Percentiles rank a stretch among this genome's conserved stretches.
These are phyloP conservation scores for Plasmopara halstedii DNA, from an alignment of 352 stramenopile genomes.

Conservation along the genomic window DNA sequence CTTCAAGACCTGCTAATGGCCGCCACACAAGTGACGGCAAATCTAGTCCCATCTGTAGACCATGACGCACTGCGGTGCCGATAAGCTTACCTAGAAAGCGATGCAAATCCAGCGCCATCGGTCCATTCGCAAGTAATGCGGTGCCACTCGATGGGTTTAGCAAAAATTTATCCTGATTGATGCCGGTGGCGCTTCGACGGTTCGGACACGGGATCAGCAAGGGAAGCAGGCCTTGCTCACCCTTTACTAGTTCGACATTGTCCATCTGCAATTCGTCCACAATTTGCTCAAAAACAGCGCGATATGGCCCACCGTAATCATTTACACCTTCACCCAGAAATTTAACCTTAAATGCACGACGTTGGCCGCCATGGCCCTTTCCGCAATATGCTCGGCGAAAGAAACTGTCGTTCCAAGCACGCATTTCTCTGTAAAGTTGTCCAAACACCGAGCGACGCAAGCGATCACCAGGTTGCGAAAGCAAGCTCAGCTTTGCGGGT, in stretches of 20 bases:
- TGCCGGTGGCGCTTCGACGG: slow-evolving; percentile 73
- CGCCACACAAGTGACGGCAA: slow-evolving; percentile 84
- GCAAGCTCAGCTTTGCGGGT: slow-evolving; percentile 77
- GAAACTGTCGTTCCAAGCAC: slow-evolving; percentile 89
- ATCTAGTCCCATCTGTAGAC: slow-evolving; percentile 92
- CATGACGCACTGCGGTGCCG: slow-evolving; percentile 92
- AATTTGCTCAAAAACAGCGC: slow-evolving; percentile 96
- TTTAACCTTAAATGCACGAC: slow-evolving; percentile 98
- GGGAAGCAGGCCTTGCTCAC: slow-evolving; percentile 79
- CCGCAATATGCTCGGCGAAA: slow-evolving; percentile 95
- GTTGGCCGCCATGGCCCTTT: slow-evolving; percentile 96
- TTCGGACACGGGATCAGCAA: slow-evolving; percentile 88
- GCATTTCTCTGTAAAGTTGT: slow-evolving; percentile 95
- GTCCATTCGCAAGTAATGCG: slow-evolving; percentile 67
- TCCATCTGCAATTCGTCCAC: slow-evolving; percentile 92
- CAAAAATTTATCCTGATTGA: slow-evolving; percentile 90
- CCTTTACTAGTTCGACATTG: slow-evolving; percentile 80
- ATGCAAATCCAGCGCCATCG: slow-evolving; percentile 90
- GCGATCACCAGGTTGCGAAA: slow-evolving; percentile 82
- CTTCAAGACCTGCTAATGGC: slow-evolving; percentile 68
- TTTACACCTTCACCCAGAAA: slow-evolving; percentile 98
- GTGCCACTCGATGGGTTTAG: slow-evolving; percentile 81
- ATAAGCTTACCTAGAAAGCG: slow-evolving; percentile 95
- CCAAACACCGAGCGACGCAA: slow-evolving; percentile 94
- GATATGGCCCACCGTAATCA: slow-evolving; percentile 98